Conservation (phyloP, 208 protist genomes). For the Histomonas meleagridis region DNA sequence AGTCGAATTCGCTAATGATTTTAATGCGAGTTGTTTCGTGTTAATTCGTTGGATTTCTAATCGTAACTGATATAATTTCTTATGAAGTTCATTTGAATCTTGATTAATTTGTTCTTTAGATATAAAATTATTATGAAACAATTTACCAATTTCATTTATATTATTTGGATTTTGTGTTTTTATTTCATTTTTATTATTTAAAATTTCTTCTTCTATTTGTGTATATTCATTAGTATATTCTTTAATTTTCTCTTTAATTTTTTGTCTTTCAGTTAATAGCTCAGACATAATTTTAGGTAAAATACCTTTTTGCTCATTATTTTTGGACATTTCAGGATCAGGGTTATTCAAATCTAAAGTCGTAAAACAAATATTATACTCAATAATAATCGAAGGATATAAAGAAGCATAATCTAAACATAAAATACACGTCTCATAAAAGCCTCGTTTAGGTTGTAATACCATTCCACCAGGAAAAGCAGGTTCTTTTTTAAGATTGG, state of each 20-base stretch:
- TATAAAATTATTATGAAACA: not conserved
- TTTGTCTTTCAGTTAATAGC: not conserved
- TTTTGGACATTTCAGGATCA: not conserved
- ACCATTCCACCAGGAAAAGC: not conserved
- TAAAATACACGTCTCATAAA: conserved; percentile 14
- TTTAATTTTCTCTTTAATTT: not conserved
- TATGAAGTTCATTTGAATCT: not conserved
- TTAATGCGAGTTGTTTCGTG: not conserved
- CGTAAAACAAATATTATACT: conserved; percentile 29
- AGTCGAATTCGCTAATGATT: not conserved
- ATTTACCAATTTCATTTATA: not conserved
- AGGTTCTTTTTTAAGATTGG: not conserved
- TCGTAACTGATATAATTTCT: not conserved
- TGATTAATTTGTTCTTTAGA: not conserved
- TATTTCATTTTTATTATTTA: not conserved
- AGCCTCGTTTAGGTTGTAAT: not conserved
- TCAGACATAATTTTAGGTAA: not conserved
- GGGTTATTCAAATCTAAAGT: not conserved
- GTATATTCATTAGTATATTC: not conserved
- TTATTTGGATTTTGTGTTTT: not conserved
- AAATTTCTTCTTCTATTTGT: not conserved
- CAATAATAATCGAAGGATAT: conserved; percentile 30
- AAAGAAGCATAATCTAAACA: not conserved
- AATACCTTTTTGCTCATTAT: not conserved
- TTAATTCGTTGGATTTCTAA: not conserved